phyloP scores from a whole-genome alignment of 148 eudicot species.

The Amaranthus cruentus region DNA sequence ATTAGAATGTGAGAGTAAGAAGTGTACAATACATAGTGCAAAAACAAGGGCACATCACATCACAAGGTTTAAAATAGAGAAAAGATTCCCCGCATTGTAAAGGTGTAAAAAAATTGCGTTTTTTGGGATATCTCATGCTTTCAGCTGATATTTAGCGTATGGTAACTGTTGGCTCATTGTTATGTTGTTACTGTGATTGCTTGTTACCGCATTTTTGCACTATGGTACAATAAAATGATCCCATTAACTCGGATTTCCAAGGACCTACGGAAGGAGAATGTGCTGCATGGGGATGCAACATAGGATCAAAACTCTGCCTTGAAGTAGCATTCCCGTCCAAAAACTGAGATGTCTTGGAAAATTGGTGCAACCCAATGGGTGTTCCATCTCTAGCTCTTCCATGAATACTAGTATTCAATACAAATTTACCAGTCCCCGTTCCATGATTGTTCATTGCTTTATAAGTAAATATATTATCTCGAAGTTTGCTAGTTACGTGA shows the following conservation, averaged over 20 bases:
- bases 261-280: slow-evolving; percentile 34
- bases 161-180: too few species aligned
- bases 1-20: neutral
- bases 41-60: neutral
- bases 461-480: slow-evolving; percentile 38
- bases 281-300: slow-evolving; percentile 30
- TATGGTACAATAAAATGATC: neutral
- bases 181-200: too few species aligned
- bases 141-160: too few species aligned
- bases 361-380: slow-evolving; percentile 26
- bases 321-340: slow-evolving; percentile 31
- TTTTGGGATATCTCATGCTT: too few species aligned
- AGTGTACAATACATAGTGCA: neutral
- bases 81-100: neutral
- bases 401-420: slow-evolving; percentile 23
- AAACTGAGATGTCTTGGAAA: slow-evolving; percentile 26
- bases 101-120: too few species aligned
- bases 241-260: slow-evolving; percentile 42
- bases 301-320: slow-evolving; percentile 35
- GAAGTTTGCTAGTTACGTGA: slow-evolving; percentile 60
- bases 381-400: slow-evolving; percentile 33
- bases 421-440: slow-evolving; percentile 25
- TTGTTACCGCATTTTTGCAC: too few species aligned
- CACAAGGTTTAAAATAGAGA: neutral
- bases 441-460: slow-evolving; percentile 30